These are phyloP conservation scores for Pichia sp. DNA, from an alignment of 1,139 yeast species.

Conservation along the genomic window DNA sequence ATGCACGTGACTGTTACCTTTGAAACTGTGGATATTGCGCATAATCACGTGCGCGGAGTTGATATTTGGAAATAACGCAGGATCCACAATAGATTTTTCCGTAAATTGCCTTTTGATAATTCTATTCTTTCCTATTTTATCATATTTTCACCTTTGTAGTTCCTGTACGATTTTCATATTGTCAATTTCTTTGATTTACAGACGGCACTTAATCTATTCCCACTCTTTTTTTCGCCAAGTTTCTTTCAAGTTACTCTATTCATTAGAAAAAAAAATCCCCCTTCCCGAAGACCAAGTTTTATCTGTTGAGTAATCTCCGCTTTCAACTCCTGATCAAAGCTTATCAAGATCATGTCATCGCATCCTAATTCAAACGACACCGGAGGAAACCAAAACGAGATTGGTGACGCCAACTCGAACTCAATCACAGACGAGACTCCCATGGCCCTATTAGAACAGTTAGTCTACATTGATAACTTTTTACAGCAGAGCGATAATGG, in stretches of 20 bases:
- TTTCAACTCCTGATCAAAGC: too few species aligned
- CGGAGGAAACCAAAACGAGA: conserved; percentile 3
- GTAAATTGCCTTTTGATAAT: background rate
- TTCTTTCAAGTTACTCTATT: too few species aligned
- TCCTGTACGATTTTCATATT: too few species aligned
- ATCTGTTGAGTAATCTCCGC: too few species aligned
- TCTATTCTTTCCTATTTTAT: background rate
- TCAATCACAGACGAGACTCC: conserved; percentile 38
- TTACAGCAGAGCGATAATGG: conserved; percentile 36
- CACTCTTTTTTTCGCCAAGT: too few species aligned
- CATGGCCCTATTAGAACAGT: conserved; percentile 62
- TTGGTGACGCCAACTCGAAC: too few species aligned
- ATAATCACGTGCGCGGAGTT: background rate
- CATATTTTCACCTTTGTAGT: too few species aligned
- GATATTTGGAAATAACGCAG: background rate
- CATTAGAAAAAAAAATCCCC: too few species aligned
- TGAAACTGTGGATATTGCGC: background rate
- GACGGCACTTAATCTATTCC: too few species aligned
- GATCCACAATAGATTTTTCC: too few species aligned
- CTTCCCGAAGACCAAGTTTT: too few species aligned
- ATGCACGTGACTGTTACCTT: background rate
- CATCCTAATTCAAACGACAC: background rate
- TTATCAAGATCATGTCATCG: background rate
- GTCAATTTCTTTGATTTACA: too few species aligned
- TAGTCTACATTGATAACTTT: conserved; percentile 69